phyloP scores from a whole-genome alignment of 1,284 basidiomycete species.

The Sporisorium exsertum region DNA sequence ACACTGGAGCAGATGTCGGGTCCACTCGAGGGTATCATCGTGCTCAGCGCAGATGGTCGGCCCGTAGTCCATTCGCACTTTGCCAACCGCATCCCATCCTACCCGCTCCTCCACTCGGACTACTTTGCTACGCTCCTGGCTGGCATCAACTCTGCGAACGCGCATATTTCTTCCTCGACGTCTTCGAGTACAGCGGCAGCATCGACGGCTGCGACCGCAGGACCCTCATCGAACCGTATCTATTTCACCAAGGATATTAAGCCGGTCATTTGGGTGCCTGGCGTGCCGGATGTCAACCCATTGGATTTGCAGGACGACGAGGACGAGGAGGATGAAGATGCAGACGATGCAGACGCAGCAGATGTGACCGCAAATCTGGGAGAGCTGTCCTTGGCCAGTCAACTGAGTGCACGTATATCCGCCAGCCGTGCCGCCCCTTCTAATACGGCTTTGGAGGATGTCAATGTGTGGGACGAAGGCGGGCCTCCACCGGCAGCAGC shows the following conservation, averaged over 20 bases:
- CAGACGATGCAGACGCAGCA: conserved; percentile 24
- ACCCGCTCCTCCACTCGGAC: conserved; percentile 87
- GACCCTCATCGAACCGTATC: conserved; percentile 31
- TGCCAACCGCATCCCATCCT: conserved; percentile 80
- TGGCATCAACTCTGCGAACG: conserved; percentile 44
- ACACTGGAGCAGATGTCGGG: conserved; percentile 26
- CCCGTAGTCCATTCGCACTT: conserved; percentile 93
- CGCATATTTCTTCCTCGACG: conserved; percentile 31
- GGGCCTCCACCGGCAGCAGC: neutral
- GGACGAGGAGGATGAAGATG: conserved; percentile 23
- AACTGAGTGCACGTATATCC: conserved; percentile 38
- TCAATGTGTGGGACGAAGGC: conserved; percentile 49
- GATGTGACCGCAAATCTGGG: conserved; percentile 24
- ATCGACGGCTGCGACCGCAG: conserved; percentile 1
- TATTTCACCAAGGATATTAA: conserved; percentile 52
- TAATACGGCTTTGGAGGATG: conserved; percentile 20
- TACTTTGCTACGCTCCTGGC: conserved; percentile 79
- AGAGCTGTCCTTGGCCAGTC: conserved; percentile 45
- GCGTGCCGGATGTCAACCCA: conserved; percentile 43
- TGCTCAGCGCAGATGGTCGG: conserved; percentile 84
- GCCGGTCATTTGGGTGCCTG: conserved; percentile 57
- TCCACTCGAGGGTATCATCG: conserved; percentile 84
- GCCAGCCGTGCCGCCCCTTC: conserved; percentile 19
- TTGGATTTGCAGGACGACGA: conserved; percentile 29
- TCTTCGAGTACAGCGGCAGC: neutral